Conservation (phyloP, 1,139 yeast species). For the Kluyveromyces sp. region DNA sequence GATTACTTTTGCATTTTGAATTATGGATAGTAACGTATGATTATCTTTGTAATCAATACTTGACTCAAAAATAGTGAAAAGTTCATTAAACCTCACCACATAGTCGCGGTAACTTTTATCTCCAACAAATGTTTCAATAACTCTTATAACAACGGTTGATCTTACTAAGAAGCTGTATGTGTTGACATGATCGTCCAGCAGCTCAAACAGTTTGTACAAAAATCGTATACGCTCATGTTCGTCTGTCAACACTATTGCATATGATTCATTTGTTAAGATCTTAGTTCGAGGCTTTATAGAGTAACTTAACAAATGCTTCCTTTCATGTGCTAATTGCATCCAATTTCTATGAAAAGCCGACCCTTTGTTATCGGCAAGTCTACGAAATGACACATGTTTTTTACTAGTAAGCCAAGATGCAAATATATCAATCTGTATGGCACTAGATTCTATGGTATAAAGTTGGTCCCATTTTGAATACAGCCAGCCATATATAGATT, state of each 20-base stretch:
- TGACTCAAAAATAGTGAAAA: background rate
- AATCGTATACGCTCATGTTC: background rate
- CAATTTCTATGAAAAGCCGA: background rate
- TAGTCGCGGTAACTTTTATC: background rate
- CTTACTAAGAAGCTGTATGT: background rate
- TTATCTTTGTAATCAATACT: background rate
- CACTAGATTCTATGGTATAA: background rate
- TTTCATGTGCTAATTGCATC: background rate
- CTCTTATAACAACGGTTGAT: background rate
- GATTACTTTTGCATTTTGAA: background rate
- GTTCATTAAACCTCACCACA: background rate
- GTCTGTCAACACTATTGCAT: background rate
- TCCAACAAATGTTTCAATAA: background rate
- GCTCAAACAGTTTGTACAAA: slow-evolving; percentile 1
- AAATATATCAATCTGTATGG: background rate
- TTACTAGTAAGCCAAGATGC: background rate
- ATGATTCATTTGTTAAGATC: background rate
- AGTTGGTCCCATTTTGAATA: slow-evolving; percentile 36
- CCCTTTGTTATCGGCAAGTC: no score
- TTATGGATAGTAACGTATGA: background rate
- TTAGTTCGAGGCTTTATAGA: background rate
- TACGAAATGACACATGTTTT: background rate
- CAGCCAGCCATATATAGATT: slow-evolving; percentile 42
- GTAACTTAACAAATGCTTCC: background rate
- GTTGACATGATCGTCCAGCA: background rate